phyloP scores from a whole-genome alignment of 2,329 filamentous ascomycete genomes.

The Fusarium globosum region DNA sequence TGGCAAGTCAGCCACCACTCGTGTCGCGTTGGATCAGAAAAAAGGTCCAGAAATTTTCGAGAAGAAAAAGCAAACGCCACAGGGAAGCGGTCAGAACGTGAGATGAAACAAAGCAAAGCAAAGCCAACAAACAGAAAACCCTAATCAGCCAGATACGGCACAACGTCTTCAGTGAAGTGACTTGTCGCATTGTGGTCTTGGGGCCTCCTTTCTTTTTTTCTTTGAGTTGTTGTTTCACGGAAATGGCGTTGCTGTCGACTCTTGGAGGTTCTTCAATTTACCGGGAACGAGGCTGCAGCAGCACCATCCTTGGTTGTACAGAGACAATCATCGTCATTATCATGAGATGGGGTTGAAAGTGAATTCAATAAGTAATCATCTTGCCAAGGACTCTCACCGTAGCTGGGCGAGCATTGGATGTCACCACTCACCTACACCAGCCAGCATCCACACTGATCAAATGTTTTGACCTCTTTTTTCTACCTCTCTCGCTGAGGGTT shows the following conservation, averaged over 20 bases:
- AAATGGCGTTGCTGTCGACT: conserved; percentile 24
- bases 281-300: conserved; percentile 16
- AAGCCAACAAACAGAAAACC: conserved; percentile 1
- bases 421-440: conserved; percentile 14
- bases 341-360: neutral
- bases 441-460: conserved; percentile 26
- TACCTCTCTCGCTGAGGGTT: no score
- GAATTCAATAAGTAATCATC: neutral
- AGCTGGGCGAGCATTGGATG: conserved; percentile 1
- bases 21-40: neutral
- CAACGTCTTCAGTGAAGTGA: conserved; percentile 27
- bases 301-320: neutral
- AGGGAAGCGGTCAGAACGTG: conserved; percentile 22
- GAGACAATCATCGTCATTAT: neutral
- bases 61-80: conserved; percentile 42
- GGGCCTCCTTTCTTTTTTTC: conserved; percentile 6
- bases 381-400: conserved; percentile 18
- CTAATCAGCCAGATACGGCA: neutral
- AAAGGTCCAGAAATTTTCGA: conserved; percentile 35
- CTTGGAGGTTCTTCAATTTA: conserved; percentile 6
- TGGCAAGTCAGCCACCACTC: conserved; percentile 12
- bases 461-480: conserved; percentile 25
- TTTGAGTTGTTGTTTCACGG: neutral
- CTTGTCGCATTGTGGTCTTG: conserved; percentile 8
- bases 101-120: conserved; percentile 25